These are phyloP conservation scores for Aspergillus alliaceus DNA, from an alignment of 2,329 filamentous ascomycete genomes.

Conservation along the genomic window DNA sequence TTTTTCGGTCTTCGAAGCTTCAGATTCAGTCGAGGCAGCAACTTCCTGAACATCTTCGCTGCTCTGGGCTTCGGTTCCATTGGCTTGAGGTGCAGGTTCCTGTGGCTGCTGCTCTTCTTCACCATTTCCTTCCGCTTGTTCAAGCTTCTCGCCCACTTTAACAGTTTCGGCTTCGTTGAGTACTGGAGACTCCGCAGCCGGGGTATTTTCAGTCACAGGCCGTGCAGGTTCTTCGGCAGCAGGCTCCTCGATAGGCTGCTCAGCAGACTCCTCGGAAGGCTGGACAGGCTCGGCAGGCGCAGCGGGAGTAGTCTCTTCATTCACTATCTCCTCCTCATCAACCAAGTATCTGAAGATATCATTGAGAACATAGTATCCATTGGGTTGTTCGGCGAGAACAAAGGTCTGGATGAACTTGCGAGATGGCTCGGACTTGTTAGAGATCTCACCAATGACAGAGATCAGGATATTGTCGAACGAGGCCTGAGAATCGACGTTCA, in stretches of 20 bases:
- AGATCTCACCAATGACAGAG: slow-evolving; percentile 96
- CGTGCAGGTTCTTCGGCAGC: slow-evolving; percentile 46
- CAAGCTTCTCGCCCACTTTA: slow-evolving; percentile 72
- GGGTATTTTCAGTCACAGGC: slow-evolving; percentile 38
- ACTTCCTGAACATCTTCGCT: slow-evolving; percentile 22
- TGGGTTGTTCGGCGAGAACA: slow-evolving; percentile 91
- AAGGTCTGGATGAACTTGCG: slow-evolving; percentile 99
- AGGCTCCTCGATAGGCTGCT: slow-evolving; percentile 40
- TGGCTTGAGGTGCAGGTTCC: slow-evolving; percentile 37
- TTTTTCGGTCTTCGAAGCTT: slow-evolving; percentile 57
- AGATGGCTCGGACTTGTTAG: slow-evolving; percentile 85
- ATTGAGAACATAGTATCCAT: slow-evolving; percentile 97
- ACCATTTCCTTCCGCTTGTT: slow-evolving; percentile 58
- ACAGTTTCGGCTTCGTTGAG: slow-evolving; percentile 46
- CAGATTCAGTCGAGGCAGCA: slow-evolving; percentile 39
- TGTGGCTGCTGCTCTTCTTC: slow-evolving; percentile 34
- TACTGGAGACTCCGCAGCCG: slow-evolving; percentile 30
- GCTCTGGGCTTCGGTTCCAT: slow-evolving; percentile 27
- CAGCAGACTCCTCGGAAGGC: background rate
- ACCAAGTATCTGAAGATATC: slow-evolving; percentile 95
- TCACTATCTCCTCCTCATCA: slow-evolving; percentile 65
- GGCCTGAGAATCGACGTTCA: slow-evolving; percentile 95
- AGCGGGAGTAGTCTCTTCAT: slow-evolving; percentile 37
- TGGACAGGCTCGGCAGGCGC: slow-evolving; percentile 30
- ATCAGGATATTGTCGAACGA: slow-evolving; percentile 94